Percentiles rank a stretch among this genome's conserved stretches.
phyloP scores from a whole-genome alignment of 2,329 filamentous ascomycete genomes.

The Truncatella angustata region DNA sequence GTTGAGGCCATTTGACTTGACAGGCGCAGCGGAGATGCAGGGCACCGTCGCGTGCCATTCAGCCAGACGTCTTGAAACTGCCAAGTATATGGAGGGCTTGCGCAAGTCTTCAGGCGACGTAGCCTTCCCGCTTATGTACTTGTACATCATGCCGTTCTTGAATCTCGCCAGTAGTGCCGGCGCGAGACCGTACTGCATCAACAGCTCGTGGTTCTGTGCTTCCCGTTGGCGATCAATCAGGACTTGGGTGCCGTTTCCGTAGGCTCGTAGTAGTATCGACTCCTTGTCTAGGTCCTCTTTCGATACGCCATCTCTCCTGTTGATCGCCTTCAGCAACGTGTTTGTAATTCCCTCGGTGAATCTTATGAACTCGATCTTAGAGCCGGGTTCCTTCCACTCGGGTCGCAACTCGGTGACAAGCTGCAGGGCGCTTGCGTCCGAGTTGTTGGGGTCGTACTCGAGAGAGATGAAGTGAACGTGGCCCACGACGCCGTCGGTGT shows the following conservation, averaged over 20 bases:
- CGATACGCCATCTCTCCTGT: constrained; percentile 60
- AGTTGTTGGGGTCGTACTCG: constrained; percentile 74
- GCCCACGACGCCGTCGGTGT: constrained; percentile 35
- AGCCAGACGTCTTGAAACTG: constrained; percentile 79
- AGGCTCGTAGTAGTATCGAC: constrained; percentile 85
- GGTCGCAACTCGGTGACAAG: constrained; percentile 79
- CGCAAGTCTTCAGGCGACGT: constrained; percentile 80
- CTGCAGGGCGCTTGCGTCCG: constrained; percentile 73
- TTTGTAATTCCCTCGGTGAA: constrained; percentile 99
- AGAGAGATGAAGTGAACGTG: constrained; percentile 67
- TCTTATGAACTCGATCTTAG: constrained; percentile 77
- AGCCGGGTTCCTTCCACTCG: constrained; percentile 74
- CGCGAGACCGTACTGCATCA: constrained; percentile 79
- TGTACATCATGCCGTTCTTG: constrained; percentile 93
- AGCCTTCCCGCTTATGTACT: constrained; percentile 78
- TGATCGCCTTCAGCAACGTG: constrained; percentile 78
- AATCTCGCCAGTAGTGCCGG: constrained; percentile 88
- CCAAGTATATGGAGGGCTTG: constrained; percentile 72
- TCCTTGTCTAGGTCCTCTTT: constrained; percentile 64
- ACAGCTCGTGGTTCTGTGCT: constrained; percentile 76
- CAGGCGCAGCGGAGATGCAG: constrained; percentile 42
- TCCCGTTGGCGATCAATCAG: constrained; percentile 93
- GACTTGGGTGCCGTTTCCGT: constrained; percentile 90
- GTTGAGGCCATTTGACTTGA: constrained; percentile 35
- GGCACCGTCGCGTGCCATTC: constrained; percentile 85